phyloP scores from a whole-genome alignment of 805 yeast species.

The Hanseniaspora lachancei region DNA sequence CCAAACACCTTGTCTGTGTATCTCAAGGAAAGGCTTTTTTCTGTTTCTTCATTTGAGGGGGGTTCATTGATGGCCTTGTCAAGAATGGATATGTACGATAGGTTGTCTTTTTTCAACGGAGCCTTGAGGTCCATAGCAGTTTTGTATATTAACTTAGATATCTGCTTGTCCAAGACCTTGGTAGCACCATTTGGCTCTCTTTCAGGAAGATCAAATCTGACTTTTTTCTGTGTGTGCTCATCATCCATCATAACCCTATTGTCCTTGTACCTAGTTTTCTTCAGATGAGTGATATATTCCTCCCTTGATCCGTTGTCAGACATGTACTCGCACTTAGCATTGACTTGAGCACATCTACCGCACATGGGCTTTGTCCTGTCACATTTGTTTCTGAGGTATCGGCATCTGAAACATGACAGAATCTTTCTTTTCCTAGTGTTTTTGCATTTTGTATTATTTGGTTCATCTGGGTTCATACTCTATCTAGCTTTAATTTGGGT shows the following conservation, averaged over 20 bases:
- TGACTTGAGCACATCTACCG: neutral
- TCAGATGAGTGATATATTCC: neutral
- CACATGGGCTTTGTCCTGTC: slow-evolving; percentile 6
- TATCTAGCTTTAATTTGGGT: neutral
- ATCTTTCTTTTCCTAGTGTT: slow-evolving; percentile 5
- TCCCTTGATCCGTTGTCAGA: neutral
- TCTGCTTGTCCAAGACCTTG: neutral
- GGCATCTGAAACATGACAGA: slow-evolving; percentile 10
- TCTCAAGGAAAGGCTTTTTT: neutral
- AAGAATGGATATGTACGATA: neutral
- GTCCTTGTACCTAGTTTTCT: neutral
- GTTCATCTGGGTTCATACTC: neutral
- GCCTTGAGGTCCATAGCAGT: slow-evolving; percentile 2
- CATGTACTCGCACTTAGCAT: slow-evolving; percentile 6
- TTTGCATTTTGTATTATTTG: neutral
- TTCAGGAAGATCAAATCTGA: neutral
- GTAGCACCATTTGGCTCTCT: neutral
- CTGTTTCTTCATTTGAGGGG: neutral
- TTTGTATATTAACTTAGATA: neutral
- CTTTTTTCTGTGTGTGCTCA: neutral
- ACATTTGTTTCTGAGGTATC: slow-evolving; percentile 8
- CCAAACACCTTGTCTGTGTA: neutral
- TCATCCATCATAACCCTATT: neutral
- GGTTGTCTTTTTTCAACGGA: neutral
- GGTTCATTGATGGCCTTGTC: neutral